Conservation (phyloP, 805 yeast genomes). For the Candida maesae region DNA sequence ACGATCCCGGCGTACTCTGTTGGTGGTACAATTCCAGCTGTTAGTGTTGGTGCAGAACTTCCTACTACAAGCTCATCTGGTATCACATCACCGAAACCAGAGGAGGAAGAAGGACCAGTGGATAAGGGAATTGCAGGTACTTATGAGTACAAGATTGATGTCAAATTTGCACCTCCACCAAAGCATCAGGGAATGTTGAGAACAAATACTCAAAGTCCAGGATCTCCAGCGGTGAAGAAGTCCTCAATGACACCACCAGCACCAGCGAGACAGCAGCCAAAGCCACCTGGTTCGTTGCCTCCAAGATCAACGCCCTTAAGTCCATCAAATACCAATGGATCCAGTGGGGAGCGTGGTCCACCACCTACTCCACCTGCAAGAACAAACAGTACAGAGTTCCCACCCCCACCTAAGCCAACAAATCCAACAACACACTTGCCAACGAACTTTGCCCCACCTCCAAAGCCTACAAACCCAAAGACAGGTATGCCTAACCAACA, state of each 20-base stretch:
- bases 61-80: not conserved
- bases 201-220: not conserved
- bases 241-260: conserved; percentile 6
- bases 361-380: conserved; percentile 21
- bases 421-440: conserved; percentile 3
- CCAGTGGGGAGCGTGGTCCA: not conserved
- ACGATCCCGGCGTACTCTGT: not conserved
- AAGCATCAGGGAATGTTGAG: conserved; percentile 22
- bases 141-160: conserved; percentile 31
- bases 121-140: conserved; percentile 32
- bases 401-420: conserved; percentile 26
- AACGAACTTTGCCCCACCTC: conserved; percentile 1
- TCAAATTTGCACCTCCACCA: conserved; percentile 34
- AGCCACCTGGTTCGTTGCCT: conserved; percentile 1
- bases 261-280: conserved; percentile 1
- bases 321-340: not conserved
- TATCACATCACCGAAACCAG: not conserved
- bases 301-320: not conserved
- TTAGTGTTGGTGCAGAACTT: conserved; percentile 1
- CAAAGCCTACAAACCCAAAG: conserved; percentile 4
- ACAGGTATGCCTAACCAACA: conserved; percentile 1
- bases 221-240: conserved; percentile 2
- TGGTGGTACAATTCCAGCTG: conserved; percentile 1
- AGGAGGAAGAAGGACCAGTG: conserved; percentile 13
- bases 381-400: conserved; percentile 13